Base-by-base conservation (phyloP, 2,329 filamentous ascomycete genomes). In the Emergomyces orientalis region DNA sequence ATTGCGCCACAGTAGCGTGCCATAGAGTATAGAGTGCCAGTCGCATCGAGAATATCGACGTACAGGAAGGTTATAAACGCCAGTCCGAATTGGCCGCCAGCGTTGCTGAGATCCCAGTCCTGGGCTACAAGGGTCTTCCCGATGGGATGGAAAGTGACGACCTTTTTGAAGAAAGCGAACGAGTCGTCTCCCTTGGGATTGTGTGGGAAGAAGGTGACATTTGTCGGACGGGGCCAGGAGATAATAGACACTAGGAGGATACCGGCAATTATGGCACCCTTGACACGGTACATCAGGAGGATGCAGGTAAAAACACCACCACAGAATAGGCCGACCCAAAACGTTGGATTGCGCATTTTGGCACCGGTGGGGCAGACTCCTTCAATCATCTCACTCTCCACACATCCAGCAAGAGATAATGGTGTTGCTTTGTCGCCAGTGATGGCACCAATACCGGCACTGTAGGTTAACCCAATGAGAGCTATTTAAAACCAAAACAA, bases 311-410 rank as follows among this genome's bases (percentile, higher is more conserved):
- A 77, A 66, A 95, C 82, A 64, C 90, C 90, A 52, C 90, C 90
- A 68, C 88, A 89, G 79, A 95, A 94, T 69, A 95, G 91, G 45
- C 90, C 91, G 60, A 95, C 82, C 91, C 91, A 96, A 84, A 95
- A 85, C 30, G 87, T 85, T 0, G 90, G 89, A 70, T 83, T 90
- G 65, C 89, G 85, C 90, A 96, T 93, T 81, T 91, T 91, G 62
- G 83, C 79, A 25, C 79, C 78, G 59, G 79, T 77, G 0, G 84
- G 83, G 72, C 90, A 94, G 7, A 84, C 69, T 11, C 87, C 88
- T 0, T 66, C 27, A 41, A 71, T 67, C 62, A 68, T 75, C 65
- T 66, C 59, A 14, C 56, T 80, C 56, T 86, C 80, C 0, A 83
- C 80, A 68, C 91, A 96, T 32, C 90, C 91, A 0, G 88, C 90